Percentiles rank a stretch among this genome's conserved stretches.
Evolutionary conservation across 2,329 filamentous ascomycete species (phyloP).

Genomic region (Colletotrichum paranaense): DNA sequence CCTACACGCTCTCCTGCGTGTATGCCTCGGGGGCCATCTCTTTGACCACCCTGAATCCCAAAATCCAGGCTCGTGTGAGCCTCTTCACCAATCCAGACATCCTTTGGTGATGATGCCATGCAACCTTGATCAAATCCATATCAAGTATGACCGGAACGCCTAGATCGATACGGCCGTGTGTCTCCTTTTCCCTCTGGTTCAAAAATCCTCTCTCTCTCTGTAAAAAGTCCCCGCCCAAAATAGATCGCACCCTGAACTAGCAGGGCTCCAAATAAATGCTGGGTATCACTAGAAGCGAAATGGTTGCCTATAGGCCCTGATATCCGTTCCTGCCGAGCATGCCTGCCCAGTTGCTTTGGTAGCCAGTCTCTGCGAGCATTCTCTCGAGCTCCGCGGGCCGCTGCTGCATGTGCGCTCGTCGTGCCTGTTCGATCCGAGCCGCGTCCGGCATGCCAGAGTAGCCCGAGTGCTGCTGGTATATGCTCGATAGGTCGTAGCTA

Average conservation of each 20-base stretch:
- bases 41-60: not conserved
- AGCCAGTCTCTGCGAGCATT: conserved; percentile 36
- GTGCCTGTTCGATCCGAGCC: conserved; percentile 32
- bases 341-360: conserved; percentile 36
- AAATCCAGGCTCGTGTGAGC: not conserved
- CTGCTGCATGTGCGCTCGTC: conserved; percentile 36
- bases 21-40: not conserved
- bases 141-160: conserved; percentile 30
- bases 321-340: conserved; percentile 36
- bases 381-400: conserved; percentile 34
- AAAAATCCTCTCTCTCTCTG: not conserved
- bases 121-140: conserved; percentile 5
- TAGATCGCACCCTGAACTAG: conserved; percentile 33
- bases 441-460: conserved; percentile 32
- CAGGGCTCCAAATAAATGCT: conserved; percentile 35
- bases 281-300: conserved; percentile 36
- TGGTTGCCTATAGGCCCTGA: conserved; percentile 30
- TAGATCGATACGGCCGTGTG: not conserved
- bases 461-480: conserved; percentile 35
- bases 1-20: conserved; percentile 8
- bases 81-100: not conserved
- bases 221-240: not conserved
- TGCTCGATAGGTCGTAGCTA: conserved; percentile 33
- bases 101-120: not conserved
- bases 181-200: not conserved